Conservation (phyloP, 495 filamentous ascomycete species). For the Xylaria bambusicola region DNA sequence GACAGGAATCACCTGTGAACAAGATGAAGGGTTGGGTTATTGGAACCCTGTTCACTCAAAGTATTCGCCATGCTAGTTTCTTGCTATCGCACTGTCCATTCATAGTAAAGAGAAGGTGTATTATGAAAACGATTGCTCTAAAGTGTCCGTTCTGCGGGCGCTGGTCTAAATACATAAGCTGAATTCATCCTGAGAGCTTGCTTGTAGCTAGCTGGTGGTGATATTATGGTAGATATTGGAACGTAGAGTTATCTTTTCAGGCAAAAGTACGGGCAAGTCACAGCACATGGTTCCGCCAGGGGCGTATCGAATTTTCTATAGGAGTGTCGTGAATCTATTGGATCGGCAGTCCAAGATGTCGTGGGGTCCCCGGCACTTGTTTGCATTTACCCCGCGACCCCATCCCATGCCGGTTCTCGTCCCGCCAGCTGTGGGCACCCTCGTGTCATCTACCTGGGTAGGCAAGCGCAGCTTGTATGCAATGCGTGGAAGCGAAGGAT, state of each 20-base stretch:
- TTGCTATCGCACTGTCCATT: background rate
- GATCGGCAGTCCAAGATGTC: background rate
- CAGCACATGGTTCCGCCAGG: background rate
- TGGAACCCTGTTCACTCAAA: background rate
- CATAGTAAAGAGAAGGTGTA: no score
- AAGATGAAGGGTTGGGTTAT: slow-evolving; percentile 14
- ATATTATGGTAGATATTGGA: background rate
- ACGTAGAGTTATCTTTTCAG: background rate
- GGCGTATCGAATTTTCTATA: slow-evolving; percentile 13
- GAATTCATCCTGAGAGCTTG: no score
- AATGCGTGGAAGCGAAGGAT: background rate
- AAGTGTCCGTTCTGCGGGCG: background rate
- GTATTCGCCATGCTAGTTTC: background rate
- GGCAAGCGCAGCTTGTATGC: background rate
- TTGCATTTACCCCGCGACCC: slow-evolving; percentile 7
- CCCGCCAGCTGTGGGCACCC: background rate
- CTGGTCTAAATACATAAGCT: background rate
- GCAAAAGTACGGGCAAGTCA: background rate
- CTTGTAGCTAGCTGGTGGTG: background rate
- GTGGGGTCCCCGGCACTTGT: background rate
- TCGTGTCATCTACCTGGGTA: background rate
- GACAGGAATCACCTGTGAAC: slow-evolving; percentile 19
- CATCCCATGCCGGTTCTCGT: slow-evolving; percentile 3
- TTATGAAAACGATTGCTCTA: no score
- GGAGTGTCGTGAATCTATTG: background rate